A percentile compares a stretch with the other conserved stretches of the same genome.
phyloP scores from a whole-genome alignment of 2,329 filamentous ascomycete genomes.

The Penicillium brevicompactum region DNA sequence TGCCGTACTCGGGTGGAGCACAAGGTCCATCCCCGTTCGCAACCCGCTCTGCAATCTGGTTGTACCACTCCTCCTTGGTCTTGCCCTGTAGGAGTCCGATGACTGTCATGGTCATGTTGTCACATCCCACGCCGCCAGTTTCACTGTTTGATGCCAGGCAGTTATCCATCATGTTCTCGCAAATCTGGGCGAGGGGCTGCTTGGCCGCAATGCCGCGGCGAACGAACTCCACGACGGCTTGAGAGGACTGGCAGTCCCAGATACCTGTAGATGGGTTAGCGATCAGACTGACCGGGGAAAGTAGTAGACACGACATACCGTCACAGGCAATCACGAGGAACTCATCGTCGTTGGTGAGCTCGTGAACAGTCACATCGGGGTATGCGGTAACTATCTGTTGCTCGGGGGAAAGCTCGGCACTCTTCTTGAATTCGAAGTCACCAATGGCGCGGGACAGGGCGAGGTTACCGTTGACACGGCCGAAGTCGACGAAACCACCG shows the following conservation, averaged over 20 bases:
- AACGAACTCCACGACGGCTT: constrained; percentile 96
- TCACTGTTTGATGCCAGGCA: constrained; percentile 97
- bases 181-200: constrained; percentile 91
- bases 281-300: constrained; percentile 5
- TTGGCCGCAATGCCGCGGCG: constrained; percentile 94
- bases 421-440: constrained; percentile 99
- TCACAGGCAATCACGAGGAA: constrained; percentile 93
- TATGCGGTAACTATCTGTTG: constrained; percentile 98
- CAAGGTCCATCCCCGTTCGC: constrained; percentile 96
- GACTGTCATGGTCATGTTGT: constrained; percentile 99
- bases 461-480: constrained; percentile 96
- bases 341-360: constrained; percentile 89
- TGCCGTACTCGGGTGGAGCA: constrained; percentile 99
- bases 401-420: constrained; percentile 92
- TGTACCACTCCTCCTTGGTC: constrained; percentile 97
- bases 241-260: constrained; percentile 99
- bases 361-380: constrained; percentile 90
- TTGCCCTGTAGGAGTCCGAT: constrained; percentile 87
- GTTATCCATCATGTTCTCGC: constrained; percentile 99
- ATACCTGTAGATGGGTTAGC: constrained; percentile 67
- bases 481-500: constrained; percentile 97
- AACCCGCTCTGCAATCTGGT: constrained; percentile 89
- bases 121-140: constrained; percentile 94
- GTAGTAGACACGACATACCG: constrained; percentile 58
- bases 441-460: constrained; percentile 95